Evolutionary conservation across 176 grass and related monocot species (phyloP).

Genomic region (Oryza rufipogon): DNA sequence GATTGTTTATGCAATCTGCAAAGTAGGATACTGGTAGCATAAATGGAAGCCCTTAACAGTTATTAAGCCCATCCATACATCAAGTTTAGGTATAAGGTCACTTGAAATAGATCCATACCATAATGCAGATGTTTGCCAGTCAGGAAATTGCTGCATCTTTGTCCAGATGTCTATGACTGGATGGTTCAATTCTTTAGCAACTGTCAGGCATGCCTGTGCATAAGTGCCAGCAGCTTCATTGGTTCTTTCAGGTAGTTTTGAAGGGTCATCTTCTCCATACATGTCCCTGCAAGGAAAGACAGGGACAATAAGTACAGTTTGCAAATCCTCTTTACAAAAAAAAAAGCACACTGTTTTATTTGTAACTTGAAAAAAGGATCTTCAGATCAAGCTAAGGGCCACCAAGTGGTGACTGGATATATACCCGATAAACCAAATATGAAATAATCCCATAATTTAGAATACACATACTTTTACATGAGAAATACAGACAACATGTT

Average conservation of each 20-base stretch:
- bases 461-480: neutral
- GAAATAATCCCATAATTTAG: neutral
- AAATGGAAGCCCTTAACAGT: no score
- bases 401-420: neutral
- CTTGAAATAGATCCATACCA: conserved; percentile 35
- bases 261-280: conserved; percentile 51
- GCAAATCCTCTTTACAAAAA: conserved; percentile 11
- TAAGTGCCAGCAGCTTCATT: conserved; percentile 85
- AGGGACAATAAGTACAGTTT: neutral
- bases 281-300: conserved; percentile 48
- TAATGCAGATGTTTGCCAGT: conserved; percentile 76
- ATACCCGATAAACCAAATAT: neutral
- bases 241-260: conserved; percentile 71
- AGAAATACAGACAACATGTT: neutral
- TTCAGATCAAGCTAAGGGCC: neutral
- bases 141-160: conserved; percentile 66
- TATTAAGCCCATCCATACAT: neutral
- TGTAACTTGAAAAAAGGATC: neutral
- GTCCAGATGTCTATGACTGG: conserved; percentile 90
- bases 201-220: conserved; percentile 70
- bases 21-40: neutral
- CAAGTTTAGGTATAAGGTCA: neutral
- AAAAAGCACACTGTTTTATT: neutral
- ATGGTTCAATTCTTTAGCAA: conserved; percentile 66
- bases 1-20: neutral